Evolutionary conservation across 768 basidiomycete species (phyloP).

Genomic region (Russula compacta): DNA sequence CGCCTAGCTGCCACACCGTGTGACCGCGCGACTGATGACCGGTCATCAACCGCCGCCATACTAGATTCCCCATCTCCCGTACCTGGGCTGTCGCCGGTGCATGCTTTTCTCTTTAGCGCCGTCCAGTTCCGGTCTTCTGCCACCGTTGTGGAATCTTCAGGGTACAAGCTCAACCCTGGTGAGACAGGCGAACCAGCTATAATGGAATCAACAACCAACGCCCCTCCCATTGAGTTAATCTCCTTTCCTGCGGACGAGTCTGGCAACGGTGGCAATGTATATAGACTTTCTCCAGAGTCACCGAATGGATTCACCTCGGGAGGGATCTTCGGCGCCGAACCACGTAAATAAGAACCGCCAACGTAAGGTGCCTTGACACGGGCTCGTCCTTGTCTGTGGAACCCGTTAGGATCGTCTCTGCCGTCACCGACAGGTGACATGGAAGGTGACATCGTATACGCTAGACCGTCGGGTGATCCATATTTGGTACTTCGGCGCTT

Average conservation of each 20-base stretch:
- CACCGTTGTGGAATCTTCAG: conserved; percentile 64
- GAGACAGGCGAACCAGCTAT: conserved; percentile 28
- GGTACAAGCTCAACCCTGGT: conserved; percentile 57
- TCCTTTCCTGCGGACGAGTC: conserved; percentile 26
- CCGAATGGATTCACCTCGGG: conserved; percentile 27
- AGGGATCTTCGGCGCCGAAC: conserved; percentile 35
- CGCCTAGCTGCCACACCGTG: neutral
- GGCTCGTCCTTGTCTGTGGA: conserved; percentile 36
- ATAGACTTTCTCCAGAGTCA: conserved; percentile 24
- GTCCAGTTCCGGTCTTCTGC: conserved; percentile 31
- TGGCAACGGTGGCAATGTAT: conserved; percentile 27
- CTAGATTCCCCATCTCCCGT: conserved; percentile 22
- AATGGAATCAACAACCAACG: conserved; percentile 31
- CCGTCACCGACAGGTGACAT: conserved; percentile 21
- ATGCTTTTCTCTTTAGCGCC: conserved; percentile 17
- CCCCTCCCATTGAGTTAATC: conserved; percentile 32
- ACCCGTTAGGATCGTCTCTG: conserved; percentile 22
- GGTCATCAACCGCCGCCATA: neutral
- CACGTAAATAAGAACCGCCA: conserved; percentile 42
- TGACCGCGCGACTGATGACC: neutral
- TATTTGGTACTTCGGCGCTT: conserved; percentile 17
- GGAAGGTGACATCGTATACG: conserved; percentile 23
- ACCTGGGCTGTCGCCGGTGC: conserved; percentile 13
- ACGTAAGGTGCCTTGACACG: conserved; percentile 64
- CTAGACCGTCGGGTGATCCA: conserved; percentile 14